Evolutionary conservation across 2,329 filamentous ascomycete species (phyloP), one percentile per base, ranked within the genome.

Genomic region (Onygenales sp.): DNA sequence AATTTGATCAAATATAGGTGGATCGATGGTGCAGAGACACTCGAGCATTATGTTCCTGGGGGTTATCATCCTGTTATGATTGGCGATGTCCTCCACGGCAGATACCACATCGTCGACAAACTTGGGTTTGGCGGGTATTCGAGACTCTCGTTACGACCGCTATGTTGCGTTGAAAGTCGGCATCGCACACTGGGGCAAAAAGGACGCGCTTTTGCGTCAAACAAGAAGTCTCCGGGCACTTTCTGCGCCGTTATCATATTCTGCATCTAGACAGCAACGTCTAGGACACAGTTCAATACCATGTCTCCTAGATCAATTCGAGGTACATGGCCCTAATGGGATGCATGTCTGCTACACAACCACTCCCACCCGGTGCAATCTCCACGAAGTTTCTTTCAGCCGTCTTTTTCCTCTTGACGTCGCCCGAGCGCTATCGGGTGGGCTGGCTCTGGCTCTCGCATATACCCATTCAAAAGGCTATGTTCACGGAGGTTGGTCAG

Each of bases 401-500:
- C 54, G 50, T 36, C 13, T 58, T 8, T 59, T 59, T 46, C 43
- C 54, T 17, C 21, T 58, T 49, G 56, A 59, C 1, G 56, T 59
- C 47, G 48, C 58, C 4, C 43, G 58, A 14, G 61, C 57, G 7
- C 35, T 61, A 54, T 49, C 57, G 21, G 58, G 31, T 46, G 57
- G 49, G 31, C 50, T 64, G 10, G 52, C 54, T 8, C 9, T 57
- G 36, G 57, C 61, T 32, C 43, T 64, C 46, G 57, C 56, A 38
- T 60, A 54, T 58, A 53, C 56, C 1, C 62, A 63, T 53, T 58
- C 59, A 36, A 52, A 39, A 42, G 62, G 61, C 43, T 61, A 59
- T 53, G 54, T 60, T n/a, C 61, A 62, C 53, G 61, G 59, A 58
- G 60, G 55, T 60, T 47, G 33, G 59, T 56, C 13, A 39, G 8